Conservation (phyloP, 805 yeast genomes). For the Saccharomycopsis sp. region DNA sequence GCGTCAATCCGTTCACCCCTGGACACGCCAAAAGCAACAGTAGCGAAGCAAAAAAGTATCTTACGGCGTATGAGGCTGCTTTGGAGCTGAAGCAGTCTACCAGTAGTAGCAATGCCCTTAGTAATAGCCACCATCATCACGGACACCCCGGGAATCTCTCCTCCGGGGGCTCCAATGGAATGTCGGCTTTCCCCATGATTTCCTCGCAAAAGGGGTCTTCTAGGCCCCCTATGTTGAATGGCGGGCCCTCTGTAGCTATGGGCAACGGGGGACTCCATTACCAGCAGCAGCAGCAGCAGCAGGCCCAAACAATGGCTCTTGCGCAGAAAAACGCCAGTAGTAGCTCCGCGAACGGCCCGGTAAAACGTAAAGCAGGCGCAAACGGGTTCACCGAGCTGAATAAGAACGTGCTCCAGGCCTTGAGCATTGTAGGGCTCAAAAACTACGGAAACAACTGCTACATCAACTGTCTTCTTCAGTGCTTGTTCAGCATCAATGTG, state of each 20-base stretch:
- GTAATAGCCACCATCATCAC: background rate
- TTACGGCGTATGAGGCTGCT: slow-evolving; percentile 18
- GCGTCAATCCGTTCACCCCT: background rate
- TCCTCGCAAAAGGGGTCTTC: background rate
- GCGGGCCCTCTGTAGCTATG: background rate
- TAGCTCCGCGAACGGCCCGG: background rate
- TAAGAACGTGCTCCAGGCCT: slow-evolving; percentile 32
- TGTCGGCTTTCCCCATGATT: background rate
- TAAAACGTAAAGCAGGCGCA: background rate
- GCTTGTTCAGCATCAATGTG: slow-evolving; percentile 47
- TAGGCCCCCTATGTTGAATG: background rate
- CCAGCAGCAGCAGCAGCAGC: slow-evolving; percentile 2
- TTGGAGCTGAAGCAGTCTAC: slow-evolving; percentile 5
- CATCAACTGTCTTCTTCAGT: slow-evolving; percentile 66
- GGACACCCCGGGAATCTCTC: background rate
- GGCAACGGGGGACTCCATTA: background rate
- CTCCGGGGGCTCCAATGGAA: background rate
- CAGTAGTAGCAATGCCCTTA: background rate
- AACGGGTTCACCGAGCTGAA: slow-evolving; percentile 4
- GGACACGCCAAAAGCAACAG: background rate
- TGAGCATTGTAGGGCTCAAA: slow-evolving; percentile 52
- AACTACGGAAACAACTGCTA: slow-evolving; percentile 74
- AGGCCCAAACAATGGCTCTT: background rate
- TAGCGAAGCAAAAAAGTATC: slow-evolving; percentile 8
- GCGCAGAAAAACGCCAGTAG: background rate